Conservation (phyloP, 371 early-diverging fungal genomes). For the Syncephalastrum sp. region DNA sequence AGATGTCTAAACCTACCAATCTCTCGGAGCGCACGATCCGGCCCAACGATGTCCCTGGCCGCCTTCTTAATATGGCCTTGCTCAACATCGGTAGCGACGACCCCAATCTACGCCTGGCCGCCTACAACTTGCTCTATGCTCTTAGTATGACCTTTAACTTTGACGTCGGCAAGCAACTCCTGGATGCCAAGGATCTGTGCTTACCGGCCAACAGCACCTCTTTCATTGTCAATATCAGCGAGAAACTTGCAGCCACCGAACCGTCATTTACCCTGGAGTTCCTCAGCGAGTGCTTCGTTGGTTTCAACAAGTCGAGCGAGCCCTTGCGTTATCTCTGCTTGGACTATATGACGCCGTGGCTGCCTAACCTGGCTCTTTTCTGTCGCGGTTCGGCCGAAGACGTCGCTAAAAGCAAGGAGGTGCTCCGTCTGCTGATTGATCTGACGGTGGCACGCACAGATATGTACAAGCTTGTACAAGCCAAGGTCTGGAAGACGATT, state of each 20-base stretch:
- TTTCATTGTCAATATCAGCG: constrained; percentile 81
- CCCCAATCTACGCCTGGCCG: constrained; percentile 76
- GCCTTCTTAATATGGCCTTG: constrained; percentile 89
- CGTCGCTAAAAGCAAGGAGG: constrained; percentile 67
- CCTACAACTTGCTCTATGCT: constrained; percentile 86
- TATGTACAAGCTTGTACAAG: constrained; percentile 83
- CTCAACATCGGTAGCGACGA: constrained; percentile 85
- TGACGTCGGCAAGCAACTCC: constrained; percentile 79
- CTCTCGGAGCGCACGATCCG: constrained; percentile 72
- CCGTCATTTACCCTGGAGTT: constrained; percentile 86
- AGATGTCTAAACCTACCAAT: constrained; percentile 65
- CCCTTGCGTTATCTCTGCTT: constrained; percentile 79
- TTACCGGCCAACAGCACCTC: constrained; percentile 86
- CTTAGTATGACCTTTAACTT: constrained; percentile 83
- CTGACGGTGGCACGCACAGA: constrained; percentile 83
- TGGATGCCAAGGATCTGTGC: constrained; percentile 80
- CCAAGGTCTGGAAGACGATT: constrained; percentile 82
- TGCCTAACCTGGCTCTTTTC: constrained; percentile 73
- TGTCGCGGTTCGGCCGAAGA: constrained; percentile 48
- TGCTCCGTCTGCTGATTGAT: constrained; percentile 77
- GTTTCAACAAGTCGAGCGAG: constrained; percentile 77
- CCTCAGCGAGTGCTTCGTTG: constrained; percentile 83
- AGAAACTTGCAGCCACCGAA: constrained; percentile 74
- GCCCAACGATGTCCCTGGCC: constrained; percentile 92
- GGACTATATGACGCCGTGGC: constrained; percentile 91